Conservation (phyloP, 345 rosid species). For the Isatis tinctoria region DNA sequence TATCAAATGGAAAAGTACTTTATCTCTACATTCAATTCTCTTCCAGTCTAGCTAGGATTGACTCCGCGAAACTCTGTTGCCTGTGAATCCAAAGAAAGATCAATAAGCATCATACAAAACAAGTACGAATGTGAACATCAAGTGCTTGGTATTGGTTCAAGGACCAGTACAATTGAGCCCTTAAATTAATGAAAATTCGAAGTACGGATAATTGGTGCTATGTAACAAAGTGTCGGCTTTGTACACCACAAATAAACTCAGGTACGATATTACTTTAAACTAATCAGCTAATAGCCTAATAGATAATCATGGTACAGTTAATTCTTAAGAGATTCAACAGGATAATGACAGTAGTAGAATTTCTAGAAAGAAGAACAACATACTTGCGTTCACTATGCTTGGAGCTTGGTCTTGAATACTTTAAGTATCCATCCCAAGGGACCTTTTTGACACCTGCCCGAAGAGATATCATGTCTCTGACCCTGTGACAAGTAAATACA, state of each 20-base stretch:
- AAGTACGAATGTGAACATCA: neutral
- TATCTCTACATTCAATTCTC: conserved; percentile 47
- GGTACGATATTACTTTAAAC: neutral
- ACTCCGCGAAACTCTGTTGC: conserved; percentile 91
- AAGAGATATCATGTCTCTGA: conserved; percentile 81
- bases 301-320: neutral
- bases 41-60: conserved; percentile 67
- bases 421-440: conserved; percentile 99
- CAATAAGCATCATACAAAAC: conserved; percentile 5
- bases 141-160: neutral
- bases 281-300: neutral
- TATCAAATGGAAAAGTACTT: neutral
- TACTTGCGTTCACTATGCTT: conserved; percentile 96
- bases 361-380: conserved; percentile 27
- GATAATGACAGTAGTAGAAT: neutral
- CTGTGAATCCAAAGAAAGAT: conserved; percentile 40
- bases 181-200: neutral
- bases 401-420: conserved; percentile 92
- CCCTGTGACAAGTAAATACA: conserved; percentile 42
- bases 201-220: neutral
- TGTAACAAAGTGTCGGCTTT: neutral
- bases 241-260: neutral
- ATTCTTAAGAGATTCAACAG: neutral
- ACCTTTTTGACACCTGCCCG: conserved; percentile 95
- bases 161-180: neutral